Evolutionary conservation across 2,329 filamentous ascomycete genomes (phyloP), one percentile per base, ranked within the genome.

Genomic region (Ophiostoma tasmaniense): DNA sequence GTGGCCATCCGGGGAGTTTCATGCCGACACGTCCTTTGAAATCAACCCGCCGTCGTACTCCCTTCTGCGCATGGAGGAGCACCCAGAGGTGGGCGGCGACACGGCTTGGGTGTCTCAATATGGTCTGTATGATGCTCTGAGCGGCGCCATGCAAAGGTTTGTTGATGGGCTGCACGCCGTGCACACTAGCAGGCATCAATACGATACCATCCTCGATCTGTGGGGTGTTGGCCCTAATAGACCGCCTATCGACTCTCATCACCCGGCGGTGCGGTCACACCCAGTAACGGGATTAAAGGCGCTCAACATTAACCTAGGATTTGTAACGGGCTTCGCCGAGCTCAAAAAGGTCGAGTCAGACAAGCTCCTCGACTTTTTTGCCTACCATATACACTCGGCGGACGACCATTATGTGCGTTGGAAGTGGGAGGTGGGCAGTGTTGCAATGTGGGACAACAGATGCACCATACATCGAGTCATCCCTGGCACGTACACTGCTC

Each of bases 391-490:
- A 35, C 81, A 83, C 71, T 79, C 80, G 0, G 81, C 81, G 1
- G 81, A 83, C 66, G 83, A 84, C 71, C 81, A 83, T 71, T 78
- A 77, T 30, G 81, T 84, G 6, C 76, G 82, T 2, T 83, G 81
- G 78, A 83, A 82, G 70, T 84, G 83, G 82, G 74, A 77, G 0
- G 79, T 81, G 7, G 82, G 82, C 0, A 80, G 79, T 37, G 79
- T 83, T 5, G 82, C 82, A 0, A 80, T 84, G 74, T 84, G 82
- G 82, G 82, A 84, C 68, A 84, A 84, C 71, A 73, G 80, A 68
- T 76, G 77, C 72, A 77, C 77, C 1, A 52, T 79, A 14, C 79
- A 80, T 67, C 77, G 79, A 5, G 80, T 81, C 13, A 81, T 81
- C 39, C 79, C 80, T 0, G 80, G 80, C 0, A 76, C 74, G 4